These are phyloP conservation scores for Stagonosporopsis vannaccii DNA, from an alignment of 2,329 filamentous ascomycete genomes.

Conservation along the genomic window DNA sequence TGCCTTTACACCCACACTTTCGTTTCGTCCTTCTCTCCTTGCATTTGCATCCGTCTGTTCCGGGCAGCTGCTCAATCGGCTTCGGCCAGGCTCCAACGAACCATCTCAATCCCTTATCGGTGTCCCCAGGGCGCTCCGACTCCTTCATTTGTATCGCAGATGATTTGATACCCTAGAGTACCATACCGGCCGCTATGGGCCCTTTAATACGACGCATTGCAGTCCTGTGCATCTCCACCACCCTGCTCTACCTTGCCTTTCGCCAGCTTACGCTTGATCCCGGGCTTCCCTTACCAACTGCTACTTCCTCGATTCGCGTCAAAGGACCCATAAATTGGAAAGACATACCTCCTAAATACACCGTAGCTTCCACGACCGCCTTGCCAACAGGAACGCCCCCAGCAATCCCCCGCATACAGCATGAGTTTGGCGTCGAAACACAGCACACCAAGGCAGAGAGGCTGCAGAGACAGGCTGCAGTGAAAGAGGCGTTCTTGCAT, in stretches of 20 bases:
- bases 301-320: constrained; percentile 36
- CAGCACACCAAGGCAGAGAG: constrained; percentile 41
- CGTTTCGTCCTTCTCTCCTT: background rate
- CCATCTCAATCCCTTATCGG: background rate
- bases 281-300: constrained; percentile 29
- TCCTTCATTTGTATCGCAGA: constrained; percentile 1
- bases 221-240: constrained; percentile 35
- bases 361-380: constrained; percentile 40
- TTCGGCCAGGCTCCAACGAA: background rate
- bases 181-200: constrained; percentile 30
- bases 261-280: constrained; percentile 35
- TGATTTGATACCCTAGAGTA: constrained; percentile 10
- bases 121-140: background rate
- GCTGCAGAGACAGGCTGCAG: constrained; percentile 40
- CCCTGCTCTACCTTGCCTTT: constrained; percentile 41
- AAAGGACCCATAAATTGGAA: constrained; percentile 45
- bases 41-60: constrained; percentile 5
- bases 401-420: constrained; percentile 48
- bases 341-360: constrained; percentile 39
- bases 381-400: constrained; percentile 42
- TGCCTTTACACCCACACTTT: background rate
- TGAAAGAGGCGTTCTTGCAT: constrained; percentile 49
- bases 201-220: constrained; percentile 40
- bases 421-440: constrained; percentile 46
- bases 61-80: constrained; percentile 2